Percentiles rank a stretch among this genome's conserved stretches.
Evolutionary conservation across 2,329 filamentous ascomycete genomes (phyloP).

Genomic region (Calonectria pteridis): DNA sequence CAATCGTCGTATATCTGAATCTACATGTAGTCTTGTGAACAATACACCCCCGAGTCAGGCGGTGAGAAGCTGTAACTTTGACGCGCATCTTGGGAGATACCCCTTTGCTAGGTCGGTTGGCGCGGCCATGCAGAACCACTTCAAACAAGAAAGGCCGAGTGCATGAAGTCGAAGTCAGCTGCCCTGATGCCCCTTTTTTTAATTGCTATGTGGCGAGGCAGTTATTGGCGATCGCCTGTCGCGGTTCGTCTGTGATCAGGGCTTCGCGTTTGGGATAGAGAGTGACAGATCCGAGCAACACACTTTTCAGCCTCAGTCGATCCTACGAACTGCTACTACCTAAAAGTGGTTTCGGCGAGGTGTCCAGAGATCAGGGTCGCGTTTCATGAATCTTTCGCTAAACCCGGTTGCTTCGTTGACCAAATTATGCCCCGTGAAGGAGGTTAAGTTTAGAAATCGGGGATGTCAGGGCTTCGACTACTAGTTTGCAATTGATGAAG

Average conservation of each 20-base stretch:
- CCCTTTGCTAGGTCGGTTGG: neutral
- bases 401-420: conserved; percentile 23
- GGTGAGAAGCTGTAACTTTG: neutral
- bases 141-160: neutral
- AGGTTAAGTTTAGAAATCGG: neutral
- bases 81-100: neutral
- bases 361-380: neutral
- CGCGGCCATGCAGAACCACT: conserved; percentile 7
- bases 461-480: conserved; percentile 2
- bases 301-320: conserved; percentile 2
- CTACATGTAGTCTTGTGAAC: neutral
- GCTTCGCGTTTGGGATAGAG: conserved; percentile 24
- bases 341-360: neutral
- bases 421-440: neutral
- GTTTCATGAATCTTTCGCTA: conserved; percentile 23
- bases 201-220: neutral
- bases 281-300: neutral
- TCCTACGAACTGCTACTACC: neutral
- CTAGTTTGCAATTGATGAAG: neutral
- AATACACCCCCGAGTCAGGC: neutral
- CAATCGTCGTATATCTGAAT: neutral
- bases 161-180: conserved; percentile 17
- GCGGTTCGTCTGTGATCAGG: conserved; percentile 14
- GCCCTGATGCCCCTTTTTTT: neutral
- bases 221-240: conserved; percentile 15